Evolutionary conservation across 495 filamentous ascomycete species (phyloP).

Genomic region (Bacidia rubella): DNA sequence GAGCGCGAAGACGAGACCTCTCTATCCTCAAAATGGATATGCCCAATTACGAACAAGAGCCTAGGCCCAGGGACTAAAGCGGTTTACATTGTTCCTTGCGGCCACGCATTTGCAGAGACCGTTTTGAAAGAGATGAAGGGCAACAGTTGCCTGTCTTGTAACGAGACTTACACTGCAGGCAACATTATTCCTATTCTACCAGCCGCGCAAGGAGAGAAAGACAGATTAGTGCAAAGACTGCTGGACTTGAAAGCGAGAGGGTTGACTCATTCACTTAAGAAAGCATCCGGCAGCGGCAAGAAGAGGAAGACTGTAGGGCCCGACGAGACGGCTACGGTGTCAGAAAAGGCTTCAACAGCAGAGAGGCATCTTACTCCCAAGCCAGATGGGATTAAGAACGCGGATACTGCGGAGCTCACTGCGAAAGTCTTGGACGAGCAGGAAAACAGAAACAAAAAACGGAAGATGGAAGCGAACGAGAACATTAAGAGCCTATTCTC

Average conservation of each 20-base stretch:
- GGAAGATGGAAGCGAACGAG: slow-evolving; percentile 55
- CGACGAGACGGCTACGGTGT: slow-evolving; percentile 18
- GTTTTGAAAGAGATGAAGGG: slow-evolving; percentile 66
- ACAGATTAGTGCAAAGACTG: slow-evolving; percentile 48
- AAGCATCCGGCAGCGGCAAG: slow-evolving; percentile 57
- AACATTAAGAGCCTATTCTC: slow-evolving; percentile 60
- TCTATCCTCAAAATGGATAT: slow-evolving; percentile 46
- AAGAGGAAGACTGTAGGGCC: slow-evolving; percentile 36
- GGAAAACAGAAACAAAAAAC: slow-evolving; percentile 62
- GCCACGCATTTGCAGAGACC: slow-evolving; percentile 82
- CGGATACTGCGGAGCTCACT: slow-evolving; percentile 70
- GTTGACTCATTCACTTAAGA: slow-evolving; percentile 81
- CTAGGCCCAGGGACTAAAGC: slow-evolving; percentile 66
- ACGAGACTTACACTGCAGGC: slow-evolving; percentile 55
- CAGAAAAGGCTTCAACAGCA: slow-evolving; percentile 15
- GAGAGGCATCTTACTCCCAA: slow-evolving; percentile 5
- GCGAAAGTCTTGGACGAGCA: slow-evolving; percentile 77
- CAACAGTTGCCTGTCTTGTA: slow-evolving; percentile 59
- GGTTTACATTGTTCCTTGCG: slow-evolving; percentile 88
- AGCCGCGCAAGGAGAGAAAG: slow-evolving; percentile 52
- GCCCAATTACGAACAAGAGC: slow-evolving; percentile 77
- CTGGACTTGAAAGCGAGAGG: slow-evolving; percentile 53
- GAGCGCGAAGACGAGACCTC: background rate
- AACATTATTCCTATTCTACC: slow-evolving; percentile 78
- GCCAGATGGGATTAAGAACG: slow-evolving; percentile 58